Base-by-base conservation (phyloP, 2,329 filamentous ascomycete species). In the Pochonia chlamydosporia region DNA sequence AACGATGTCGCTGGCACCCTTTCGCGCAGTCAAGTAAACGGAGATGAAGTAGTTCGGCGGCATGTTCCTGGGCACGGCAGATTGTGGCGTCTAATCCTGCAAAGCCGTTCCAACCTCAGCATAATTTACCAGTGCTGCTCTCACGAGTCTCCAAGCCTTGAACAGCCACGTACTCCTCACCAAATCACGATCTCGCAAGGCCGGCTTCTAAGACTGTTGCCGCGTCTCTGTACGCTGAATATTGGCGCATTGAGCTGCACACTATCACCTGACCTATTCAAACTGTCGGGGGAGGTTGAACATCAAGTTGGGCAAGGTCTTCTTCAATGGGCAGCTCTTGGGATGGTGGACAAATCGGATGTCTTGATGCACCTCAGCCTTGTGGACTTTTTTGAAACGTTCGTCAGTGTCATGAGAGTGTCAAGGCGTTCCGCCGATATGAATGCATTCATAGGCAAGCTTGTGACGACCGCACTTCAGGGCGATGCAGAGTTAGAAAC, bases 51-150 rank as follows among this genome's bases (percentile, higher is more conserved):
- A 25, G 56, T 63, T 3, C 59, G 66, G 11, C 65, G 68, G 14
- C 68, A 62, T 14, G 49, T 65, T 1, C 69, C 70, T 0, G 79
- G 79, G 0, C 71, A 78, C 46, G 77, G 72, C 2, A 61, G 69
- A 1, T 61, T 84, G 40, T 84, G 79, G 80, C 61, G 67, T 10
- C 63, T 76, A 3, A 59, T 83, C 5, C 72, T 82, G 40, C 63
- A 67, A 21, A 68, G 75, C 40, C 61, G 59, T 1, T 62, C 70
- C 11, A 59, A 72, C 21, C 74, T 79, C 52, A 54, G 60, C 4
- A 60, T 74, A n/a, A 61, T 82, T 18, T 64, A 73, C 14, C 43
- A 51, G 1, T 47, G 56, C 23, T 67, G 64, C 54, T 43, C 49
- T 63, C 63, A 35, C 63, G 72, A 48, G 39, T 21, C 44, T 7